phyloP scores from a whole-genome alignment of 140 eudicot genomes.

The Senecio squalidus region DNA sequence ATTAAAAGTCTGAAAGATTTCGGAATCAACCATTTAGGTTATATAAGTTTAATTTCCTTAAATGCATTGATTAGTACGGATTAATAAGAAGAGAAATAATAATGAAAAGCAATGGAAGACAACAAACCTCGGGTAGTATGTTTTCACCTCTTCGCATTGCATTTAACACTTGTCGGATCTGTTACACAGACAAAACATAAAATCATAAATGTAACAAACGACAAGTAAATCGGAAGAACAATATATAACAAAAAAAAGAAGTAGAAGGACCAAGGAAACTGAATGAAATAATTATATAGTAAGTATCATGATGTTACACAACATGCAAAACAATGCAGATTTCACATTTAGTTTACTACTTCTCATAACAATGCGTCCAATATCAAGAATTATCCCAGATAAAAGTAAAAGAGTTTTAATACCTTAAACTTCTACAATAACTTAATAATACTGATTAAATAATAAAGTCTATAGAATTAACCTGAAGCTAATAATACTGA shows the following conservation, averaged over 20 bases:
- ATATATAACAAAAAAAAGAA: background rate
- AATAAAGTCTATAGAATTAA: too few species aligned
- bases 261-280: background rate
- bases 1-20: background rate
- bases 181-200: slow-evolving; percentile 23
- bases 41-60: background rate
- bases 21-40: background rate
- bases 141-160: slow-evolving; percentile 83
- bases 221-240: background rate
- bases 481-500: too few species aligned
- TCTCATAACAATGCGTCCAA: too few species aligned
- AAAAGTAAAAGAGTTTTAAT: too few species aligned
- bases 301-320: too few species aligned
- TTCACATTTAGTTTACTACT: too few species aligned
- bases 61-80: background rate
- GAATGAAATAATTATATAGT: background rate
- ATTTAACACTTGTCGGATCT: slow-evolving; percentile 72
- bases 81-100: background rate
- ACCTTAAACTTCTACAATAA: too few species aligned
- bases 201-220: background rate
- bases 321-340: too few species aligned
- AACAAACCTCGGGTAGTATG: slow-evolving; percentile 66
- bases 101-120: slow-evolving; percentile 18
- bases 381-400: too few species aligned
- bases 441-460: too few species aligned